Evolutionary conservation across 441 rosid species (phyloP).

Genomic region (Populus hybrid): DNA sequence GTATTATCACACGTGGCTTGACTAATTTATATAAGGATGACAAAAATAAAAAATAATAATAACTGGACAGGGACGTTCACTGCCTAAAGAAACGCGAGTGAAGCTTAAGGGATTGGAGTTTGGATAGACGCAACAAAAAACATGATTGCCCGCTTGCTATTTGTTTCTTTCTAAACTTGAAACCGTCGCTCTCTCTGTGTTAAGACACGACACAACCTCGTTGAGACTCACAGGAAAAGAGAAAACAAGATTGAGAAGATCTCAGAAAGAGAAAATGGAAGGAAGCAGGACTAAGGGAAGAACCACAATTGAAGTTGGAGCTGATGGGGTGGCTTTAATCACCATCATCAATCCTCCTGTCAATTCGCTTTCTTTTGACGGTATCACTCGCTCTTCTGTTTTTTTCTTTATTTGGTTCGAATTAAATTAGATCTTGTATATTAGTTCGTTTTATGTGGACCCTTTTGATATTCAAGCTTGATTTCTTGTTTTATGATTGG

Average conservation of each 20-base stretch:
- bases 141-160: no score
- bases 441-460: background rate
- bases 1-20: no score
- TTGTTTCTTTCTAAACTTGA: no score
- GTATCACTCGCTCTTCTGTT: slow-evolving; percentile 28
- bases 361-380: slow-evolving; percentile 84
- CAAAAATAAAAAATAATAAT: no score
- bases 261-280: slow-evolving; percentile 28
- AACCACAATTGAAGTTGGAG: slow-evolving; percentile 75
- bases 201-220: no score
- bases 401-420: background rate
- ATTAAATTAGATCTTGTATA: background rate
- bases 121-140: no score
- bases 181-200: no score
- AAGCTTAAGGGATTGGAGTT: no score
- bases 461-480: background rate
- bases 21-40: no score
- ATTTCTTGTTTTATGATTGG: background rate
- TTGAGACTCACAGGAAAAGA: no score
- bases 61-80: no score
- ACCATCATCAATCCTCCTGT: slow-evolving; percentile 93
- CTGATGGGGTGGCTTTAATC: slow-evolving; percentile 84
- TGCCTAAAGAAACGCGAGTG: no score
- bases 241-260: background rate
- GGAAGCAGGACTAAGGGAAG: slow-evolving; percentile 48